Base-by-base conservation (phyloP, 83 land plant species). In the Isoetes engelmannii region DNA sequence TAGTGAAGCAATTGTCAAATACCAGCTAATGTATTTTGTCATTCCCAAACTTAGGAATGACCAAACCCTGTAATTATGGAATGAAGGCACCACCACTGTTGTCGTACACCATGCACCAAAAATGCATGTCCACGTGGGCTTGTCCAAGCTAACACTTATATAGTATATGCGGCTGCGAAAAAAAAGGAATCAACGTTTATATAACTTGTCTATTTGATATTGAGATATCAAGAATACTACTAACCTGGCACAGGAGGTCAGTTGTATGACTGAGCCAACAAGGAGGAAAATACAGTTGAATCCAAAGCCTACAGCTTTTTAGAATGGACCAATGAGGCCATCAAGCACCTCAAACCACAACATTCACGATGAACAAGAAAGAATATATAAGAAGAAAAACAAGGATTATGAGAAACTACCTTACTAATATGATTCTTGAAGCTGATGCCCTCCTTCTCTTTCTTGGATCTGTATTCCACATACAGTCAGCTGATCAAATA, bases 341-440 rank as follows among this genome's bases (percentile, higher is more conserved):
- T 84, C 92, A 69, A 89, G 74, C 37, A 89, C 86, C 73, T 89
- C 95, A 61, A 87, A 88, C 89, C 91, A 89, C 89, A 87, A 15
- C 55, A 55, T 49, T 5, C 50, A 43, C 4, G 48, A 50, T 45
- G 54, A 20, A 3, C 10, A 18, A 15, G 47, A 19, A 75, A n/a
- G 8, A 2, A 57, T 58, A 50, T 10, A 67, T 46, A 48, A 18
- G 21, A n/a, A n/a, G n/a, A n/a, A n/a, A n/a, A n/a, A n/a, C n/a
- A n/a, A n/a, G 13, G 18, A 43, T 49, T 46, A 7, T 54, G 56
- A 47, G 13, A 48, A 68, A 47, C 10, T 4, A 84, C 92, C 92
- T 88, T 91, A 44, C 87, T 89, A 58, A 85, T 87, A 66, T 89
- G 95, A 65, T 83, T 87, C 48, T 78, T 83, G 83, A 89, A 89